Percentiles rank a stretch among this genome's conserved stretches.
Evolutionary conservation across 2,329 filamentous ascomycete species (phyloP).

Genomic region (Sclerotiophoma versabilis): DNA sequence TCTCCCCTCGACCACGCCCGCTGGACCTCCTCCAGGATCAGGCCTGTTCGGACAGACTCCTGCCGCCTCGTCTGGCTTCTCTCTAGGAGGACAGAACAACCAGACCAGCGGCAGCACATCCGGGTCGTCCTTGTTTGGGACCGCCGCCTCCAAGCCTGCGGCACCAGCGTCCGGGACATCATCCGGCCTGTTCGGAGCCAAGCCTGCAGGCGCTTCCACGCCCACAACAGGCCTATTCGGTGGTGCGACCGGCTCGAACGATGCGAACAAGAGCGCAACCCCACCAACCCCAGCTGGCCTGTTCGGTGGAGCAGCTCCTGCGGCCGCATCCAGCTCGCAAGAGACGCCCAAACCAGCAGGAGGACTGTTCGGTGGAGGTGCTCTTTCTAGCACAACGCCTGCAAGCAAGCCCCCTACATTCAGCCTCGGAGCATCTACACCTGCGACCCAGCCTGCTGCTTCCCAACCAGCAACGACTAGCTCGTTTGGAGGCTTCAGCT

Average conservation of each 20-base stretch:
- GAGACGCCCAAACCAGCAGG: slow-evolving; percentile 41
- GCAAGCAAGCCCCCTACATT: slow-evolving; percentile 40
- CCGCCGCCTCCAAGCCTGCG: slow-evolving; percentile 31
- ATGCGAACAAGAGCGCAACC: slow-evolving; percentile 41
- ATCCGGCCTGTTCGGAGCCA: slow-evolving; percentile 39
- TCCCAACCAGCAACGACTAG: slow-evolving; percentile 33
- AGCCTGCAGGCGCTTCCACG: slow-evolving; percentile 31
- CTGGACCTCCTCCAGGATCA: slow-evolving; percentile 45
- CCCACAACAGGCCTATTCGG: slow-evolving; percentile 30
- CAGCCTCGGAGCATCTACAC: slow-evolving; percentile 33
- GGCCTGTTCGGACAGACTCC: slow-evolving; percentile 36
- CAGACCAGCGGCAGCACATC: slow-evolving; percentile 19
- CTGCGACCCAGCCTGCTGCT: slow-evolving; percentile 33
- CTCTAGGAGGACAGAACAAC: slow-evolving; percentile 36
- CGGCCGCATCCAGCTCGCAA: slow-evolving; percentile 43
- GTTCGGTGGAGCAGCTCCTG: slow-evolving; percentile 32
- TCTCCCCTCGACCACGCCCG: slow-evolving; percentile 49
- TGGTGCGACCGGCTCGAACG: slow-evolving; percentile 35
- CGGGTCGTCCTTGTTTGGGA: slow-evolving; percentile 26
- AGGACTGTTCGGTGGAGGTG: slow-evolving; percentile 34
- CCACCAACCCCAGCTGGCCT: slow-evolving; percentile 29
- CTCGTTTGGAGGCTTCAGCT: slow-evolving; percentile 17
- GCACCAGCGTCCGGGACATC: slow-evolving; percentile 36
- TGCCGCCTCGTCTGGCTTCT: slow-evolving; percentile 38
- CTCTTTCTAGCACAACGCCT: slow-evolving; percentile 39